Percentiles rank a stretch among this genome's conserved stretches.
Conservation (phyloP, 768 basidiomycete species). For the Rubroboletus satanas region DNA sequence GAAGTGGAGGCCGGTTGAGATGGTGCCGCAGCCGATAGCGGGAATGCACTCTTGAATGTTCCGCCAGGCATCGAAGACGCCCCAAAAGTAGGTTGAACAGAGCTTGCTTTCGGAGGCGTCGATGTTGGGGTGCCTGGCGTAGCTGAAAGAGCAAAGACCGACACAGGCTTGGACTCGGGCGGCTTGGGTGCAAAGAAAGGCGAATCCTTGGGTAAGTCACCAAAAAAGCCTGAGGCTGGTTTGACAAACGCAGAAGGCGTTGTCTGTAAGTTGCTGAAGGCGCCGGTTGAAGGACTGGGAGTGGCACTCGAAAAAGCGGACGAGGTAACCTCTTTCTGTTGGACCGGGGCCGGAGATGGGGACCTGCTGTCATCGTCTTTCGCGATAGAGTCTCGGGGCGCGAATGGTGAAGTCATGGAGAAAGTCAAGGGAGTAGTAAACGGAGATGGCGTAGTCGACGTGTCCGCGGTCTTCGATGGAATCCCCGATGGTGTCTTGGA, state of each 20-base stretch:
- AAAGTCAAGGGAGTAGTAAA: not conserved
- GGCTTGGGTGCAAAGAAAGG: constrained; percentile 48
- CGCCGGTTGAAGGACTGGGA: constrained; percentile 29
- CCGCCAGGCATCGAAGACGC: constrained; percentile 32
- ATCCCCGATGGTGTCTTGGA: constrained; percentile 12
- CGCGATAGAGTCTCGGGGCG: constrained; percentile 11
- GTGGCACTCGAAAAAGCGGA: constrained; percentile 19
- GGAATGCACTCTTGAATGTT: constrained; percentile 19
- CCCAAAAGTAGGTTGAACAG: constrained; percentile 37
- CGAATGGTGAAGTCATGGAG: not conserved
- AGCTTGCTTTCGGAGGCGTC: constrained; percentile 22
- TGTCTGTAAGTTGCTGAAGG: constrained; percentile 39
- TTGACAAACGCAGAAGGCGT: constrained; percentile 35
- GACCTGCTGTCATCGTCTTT: constrained; percentile 26
- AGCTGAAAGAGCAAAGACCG: constrained; percentile 36
- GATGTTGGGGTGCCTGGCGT: constrained; percentile 14
- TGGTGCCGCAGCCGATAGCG: constrained; percentile 4
- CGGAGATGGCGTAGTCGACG: constrained; percentile 3
- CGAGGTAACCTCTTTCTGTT: constrained; percentile 4
- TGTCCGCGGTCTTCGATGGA: not conserved
- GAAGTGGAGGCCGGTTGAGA: constrained; percentile 10
- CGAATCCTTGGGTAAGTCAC: constrained; percentile 39
- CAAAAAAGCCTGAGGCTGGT: constrained; percentile 35
- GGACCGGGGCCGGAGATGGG: constrained; percentile 20
- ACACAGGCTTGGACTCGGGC: constrained; percentile 33